Evolutionary conservation across 768 basidiomycete genomes (phyloP), one percentile per base, ranked within the genome.

Genomic region (Termitomyces sp.): DNA sequence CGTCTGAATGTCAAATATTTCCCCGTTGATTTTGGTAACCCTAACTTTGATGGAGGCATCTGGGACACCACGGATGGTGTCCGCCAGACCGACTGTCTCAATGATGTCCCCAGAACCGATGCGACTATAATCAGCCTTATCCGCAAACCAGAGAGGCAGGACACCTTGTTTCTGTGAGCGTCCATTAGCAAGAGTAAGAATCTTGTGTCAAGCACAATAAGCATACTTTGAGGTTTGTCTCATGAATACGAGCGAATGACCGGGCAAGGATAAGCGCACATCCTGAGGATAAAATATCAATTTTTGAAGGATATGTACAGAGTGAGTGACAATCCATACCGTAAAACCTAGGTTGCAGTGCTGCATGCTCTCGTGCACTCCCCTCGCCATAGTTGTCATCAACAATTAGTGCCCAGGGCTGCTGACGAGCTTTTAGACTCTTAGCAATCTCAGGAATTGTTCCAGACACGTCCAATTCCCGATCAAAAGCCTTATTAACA

Each of bases 361-460:
- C 95, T 38, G 97, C 97, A 71, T 99, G 97, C 73, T 99, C 97
- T 57, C 97, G 85, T 8, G 97, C 97, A 66, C 93, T 95, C 32
- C 97, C 97, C 72, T 99, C 97, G 2, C 97, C 97, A 69, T 98
- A 96, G 69, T 96, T 97, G 9, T 98, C 95, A 67, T 97, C 95
- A 1, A 98, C 96, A 36, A 99, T 75, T 49, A 98, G 72, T 59
- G 95, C 88, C 95, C 95, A 99, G 0, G 95, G 91, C 74, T 95
- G 89, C 23, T 79, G 76, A 56, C 88, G 80, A 23, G 86, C 79
- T 71, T 93, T 95, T 71, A 96, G 88, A 20, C 83, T 85, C 78
- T 98, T 95, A 44, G 95, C 95, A 2, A 97, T 80, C 58, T 83
- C 82, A 8, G 97, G 97, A 63, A 98, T 95, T 2, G 94, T 94